Base-by-base conservation (phyloP, 2,329 filamentous ascomycete species). In the Colletotrichum cereale region DNA sequence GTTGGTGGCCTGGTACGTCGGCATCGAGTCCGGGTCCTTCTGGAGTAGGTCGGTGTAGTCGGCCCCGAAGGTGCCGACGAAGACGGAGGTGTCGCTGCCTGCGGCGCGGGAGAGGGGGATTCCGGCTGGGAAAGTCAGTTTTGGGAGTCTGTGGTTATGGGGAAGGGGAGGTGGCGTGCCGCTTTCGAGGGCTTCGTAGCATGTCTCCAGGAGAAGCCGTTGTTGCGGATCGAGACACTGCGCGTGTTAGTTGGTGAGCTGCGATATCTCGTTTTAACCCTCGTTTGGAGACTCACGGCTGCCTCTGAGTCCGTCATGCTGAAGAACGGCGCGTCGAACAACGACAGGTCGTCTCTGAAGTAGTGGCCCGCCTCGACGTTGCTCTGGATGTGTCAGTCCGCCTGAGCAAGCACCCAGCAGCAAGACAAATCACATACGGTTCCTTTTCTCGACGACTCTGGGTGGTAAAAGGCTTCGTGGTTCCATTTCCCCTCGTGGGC, bases 1-100 rank as follows among this genome's bases (percentile, higher is more conserved):
- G 72, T 84, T 84, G 1, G 83, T 84, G 26, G 81, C 81, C 56
- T 79, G 79, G 74, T 85, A 84, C 70, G 82, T 73, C 3, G 80
- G 66, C 75, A 81, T 5, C 67, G 76, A 18, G 72, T 78, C 24
- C 75, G 75, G 48, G 34, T 79, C 77, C 48, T 74, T 73, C 16
- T 66, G 50, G 26, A 73, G 65, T 12, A 81, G 79, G 47, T 82
- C 79, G 52, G 79, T 75, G 67, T 82, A 84, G 75, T 85, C 83
- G 7, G 24, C 36, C 38, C 24, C 56, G 38, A 64, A 82, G 0
- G 74, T 75, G 2, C 80, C 80, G 4, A 80, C 79, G 31, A 80
- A 84, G 5, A 84, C 82, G 2, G 76, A 81, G 0, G 82, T 81
- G 16, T 82, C 75, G 60, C 66, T 80, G 77, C 60, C 67, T 1